phyloP scores from a whole-genome alignment of 1,139 yeast species.

The Candida albicans region DNA sequence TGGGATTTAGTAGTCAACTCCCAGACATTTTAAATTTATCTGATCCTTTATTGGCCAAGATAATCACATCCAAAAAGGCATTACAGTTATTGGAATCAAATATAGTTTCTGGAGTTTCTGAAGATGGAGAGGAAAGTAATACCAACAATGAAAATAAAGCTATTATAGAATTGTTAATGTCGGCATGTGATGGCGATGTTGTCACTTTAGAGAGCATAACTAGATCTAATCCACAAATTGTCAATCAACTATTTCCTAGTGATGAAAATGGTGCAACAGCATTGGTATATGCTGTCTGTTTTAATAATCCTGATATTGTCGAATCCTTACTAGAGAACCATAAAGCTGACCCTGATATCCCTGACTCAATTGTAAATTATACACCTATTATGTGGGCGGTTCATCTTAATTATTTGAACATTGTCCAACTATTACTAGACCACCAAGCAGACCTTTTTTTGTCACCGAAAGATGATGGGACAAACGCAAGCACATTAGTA shows the following conservation, averaged over 20 bases:
- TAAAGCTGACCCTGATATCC: conserved; percentile 40
- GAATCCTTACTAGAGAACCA: conserved; percentile 41
- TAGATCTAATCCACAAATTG: conserved; percentile 28
- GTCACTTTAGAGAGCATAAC: conserved; percentile 41
- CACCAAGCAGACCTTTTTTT: conserved; percentile 45
- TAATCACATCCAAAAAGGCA: conserved; percentile 50
- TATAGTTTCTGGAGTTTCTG: conserved; percentile 6
- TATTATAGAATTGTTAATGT: conserved; percentile 39
- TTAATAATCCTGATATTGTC: conserved; percentile 42
- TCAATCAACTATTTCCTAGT: conserved; percentile 32
- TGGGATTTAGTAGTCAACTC: conserved; percentile 6
- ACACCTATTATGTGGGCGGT: conserved; percentile 55
- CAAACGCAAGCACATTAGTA: conserved; percentile 35
- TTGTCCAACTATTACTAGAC: conserved; percentile 35
- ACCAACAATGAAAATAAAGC: conserved; percentile 14
- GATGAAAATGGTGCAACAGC: conserved; percentile 49
- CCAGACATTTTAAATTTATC: conserved; percentile 16
- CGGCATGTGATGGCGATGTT: conserved; percentile 55
- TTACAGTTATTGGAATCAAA: conserved; percentile 26
- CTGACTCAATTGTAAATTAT: conserved; percentile 34
- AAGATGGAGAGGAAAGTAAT: neutral
- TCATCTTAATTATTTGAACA: conserved; percentile 36
- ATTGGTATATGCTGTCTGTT: conserved; percentile 53
- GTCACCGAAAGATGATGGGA: conserved; percentile 31
- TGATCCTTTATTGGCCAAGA: conserved; percentile 43